Evolutionary conservation across 805 yeast genomes (phyloP), one percentile per base, ranked within the genome.

Genomic region (Priceomyces melissophilus): DNA sequence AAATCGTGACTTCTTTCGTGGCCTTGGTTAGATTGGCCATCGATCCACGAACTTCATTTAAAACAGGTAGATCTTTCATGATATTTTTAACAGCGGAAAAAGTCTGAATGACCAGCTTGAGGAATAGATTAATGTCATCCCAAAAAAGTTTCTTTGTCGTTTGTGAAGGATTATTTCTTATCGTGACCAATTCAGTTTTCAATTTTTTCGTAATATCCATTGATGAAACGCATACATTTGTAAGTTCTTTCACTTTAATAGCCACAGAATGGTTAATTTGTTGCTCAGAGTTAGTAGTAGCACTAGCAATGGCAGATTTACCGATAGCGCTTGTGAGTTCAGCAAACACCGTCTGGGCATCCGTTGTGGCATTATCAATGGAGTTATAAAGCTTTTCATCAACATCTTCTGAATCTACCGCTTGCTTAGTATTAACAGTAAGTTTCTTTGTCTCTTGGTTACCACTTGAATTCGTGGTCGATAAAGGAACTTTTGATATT

Each of bases 1-100:
- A 71, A n/a, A 87, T 81, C 0, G 97, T 89, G 11, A 91, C 84
- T 55, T 91, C 98, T 54, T 91, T 91, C 3, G 96, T 87, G 3
- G 90, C 85, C 48, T 87, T 81, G 0, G 97, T 90, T 43, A 91
- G 68, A 29, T 81, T 78, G 0, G 96, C 87, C 63, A 91, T 75
- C 4, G 86, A 79, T 6, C 90, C 82, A 43, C 96, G 69, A 4
- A 84, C 83, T 41, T 87, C 96, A 50, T 84, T 82, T 38, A 91
- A 70, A 11, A 82, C 75, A 0, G 95, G 90, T 42, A 88, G 71
- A 48, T 87, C 96, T 40, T 78, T 76, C 79, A 91, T 84, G 2
- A 95, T 82, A 1, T 77, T 73, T 55, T 89, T 89, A 0, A 95
- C 88, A 1, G 87, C 79, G 2, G 91, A 93, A 48, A 91, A 69